Evolutionary conservation across 1,139 yeast species (phyloP).

Genomic region (Zhuliangozyma blackwelliae): DNA sequence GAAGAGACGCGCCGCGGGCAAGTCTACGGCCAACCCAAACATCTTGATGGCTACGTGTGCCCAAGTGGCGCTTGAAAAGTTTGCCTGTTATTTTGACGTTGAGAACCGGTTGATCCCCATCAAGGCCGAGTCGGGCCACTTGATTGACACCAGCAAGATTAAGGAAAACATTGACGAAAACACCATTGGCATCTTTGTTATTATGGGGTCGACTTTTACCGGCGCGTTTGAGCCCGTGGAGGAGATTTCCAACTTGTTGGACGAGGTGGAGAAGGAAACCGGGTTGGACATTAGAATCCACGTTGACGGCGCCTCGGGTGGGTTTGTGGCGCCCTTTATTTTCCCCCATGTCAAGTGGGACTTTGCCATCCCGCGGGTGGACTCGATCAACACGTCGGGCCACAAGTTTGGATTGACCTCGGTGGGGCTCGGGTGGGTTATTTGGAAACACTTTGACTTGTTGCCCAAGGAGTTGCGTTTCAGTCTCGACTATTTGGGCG

Average conservation of each 20-base stretch:
- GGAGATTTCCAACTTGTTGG: conserved; percentile 55
- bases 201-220: conserved; percentile 87
- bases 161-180: conserved; percentile 75
- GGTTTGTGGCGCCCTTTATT: conserved; percentile 78
- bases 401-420: conserved; percentile 89
- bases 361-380: conserved; percentile 70
- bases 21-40: conserved; percentile 65
- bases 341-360: conserved; percentile 81
- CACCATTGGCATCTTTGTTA: conserved; percentile 88
- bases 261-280: conserved; percentile 61
- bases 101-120: conserved; percentile 77
- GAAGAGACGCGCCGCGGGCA: conserved; percentile 55
- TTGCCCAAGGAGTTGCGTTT: conserved; percentile 73
- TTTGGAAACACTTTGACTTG: conserved; percentile 65
- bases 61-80: conserved; percentile 91
- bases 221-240: conserved; percentile 85
- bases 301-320: conserved; percentile 94
- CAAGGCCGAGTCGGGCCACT: conserved; percentile 53
- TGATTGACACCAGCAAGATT: conserved; percentile 58
- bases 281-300: conserved; percentile 77
- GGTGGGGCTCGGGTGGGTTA: conserved; percentile 90
- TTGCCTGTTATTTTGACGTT: conserved; percentile 90
- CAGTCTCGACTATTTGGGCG: conserved; percentile 81
- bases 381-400: conserved; percentile 87
- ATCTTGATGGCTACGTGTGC: conserved; percentile 94